A percentile compares a stretch with the other conserved stretches of the same genome.
These are phyloP conservation scores for Fomitopsis pinicola DNA, from an alignment of 1,284 basidiomycete species.

Conservation along the genomic window DNA sequence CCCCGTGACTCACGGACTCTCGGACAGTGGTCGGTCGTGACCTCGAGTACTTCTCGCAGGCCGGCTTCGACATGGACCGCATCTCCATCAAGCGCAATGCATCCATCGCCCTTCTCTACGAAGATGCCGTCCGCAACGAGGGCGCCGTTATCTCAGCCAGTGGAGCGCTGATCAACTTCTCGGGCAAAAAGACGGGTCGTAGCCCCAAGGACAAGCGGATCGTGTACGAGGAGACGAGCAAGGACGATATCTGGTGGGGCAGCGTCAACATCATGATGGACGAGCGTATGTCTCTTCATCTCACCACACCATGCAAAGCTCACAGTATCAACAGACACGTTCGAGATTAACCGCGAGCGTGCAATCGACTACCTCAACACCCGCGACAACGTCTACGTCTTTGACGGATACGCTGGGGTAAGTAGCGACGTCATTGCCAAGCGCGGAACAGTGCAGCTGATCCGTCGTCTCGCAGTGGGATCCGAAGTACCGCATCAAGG, in stretches of 20 bases:
- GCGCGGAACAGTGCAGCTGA: conserved; percentile 1
- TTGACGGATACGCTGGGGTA: conserved; percentile 94
- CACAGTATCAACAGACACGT: conserved; percentile 68
- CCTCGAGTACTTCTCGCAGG: conserved; percentile 97
- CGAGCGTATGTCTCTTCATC: conserved; percentile 59
- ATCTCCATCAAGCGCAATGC: conserved; percentile 93
- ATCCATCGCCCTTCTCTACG: conserved; percentile 92
- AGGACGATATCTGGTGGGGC: conserved; percentile 99
- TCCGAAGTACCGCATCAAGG: conserved; percentile 99
- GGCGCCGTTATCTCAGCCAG: conserved; percentile 96
- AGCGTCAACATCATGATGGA: conserved; percentile 99
- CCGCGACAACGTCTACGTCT: conserved; percentile 97
- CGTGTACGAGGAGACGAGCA: conserved; percentile 96
- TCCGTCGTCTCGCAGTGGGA: conserved; percentile 65
- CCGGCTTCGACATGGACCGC: conserved; percentile 96
- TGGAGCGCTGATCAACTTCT: conserved; percentile 99
- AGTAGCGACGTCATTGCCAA: conserved; percentile 19
- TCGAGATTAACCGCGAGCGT: conserved; percentile 99
- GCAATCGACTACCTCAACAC: conserved; percentile 99
- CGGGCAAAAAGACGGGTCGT: conserved; percentile 98
- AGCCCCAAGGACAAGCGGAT: conserved; percentile 99
- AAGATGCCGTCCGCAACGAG: conserved; percentile 97
- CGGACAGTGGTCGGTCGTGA: conserved; percentile 81
- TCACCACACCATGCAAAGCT: neutral
- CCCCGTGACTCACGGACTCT: neutral